Evolutionary conservation across 768 basidiomycete species (phyloP).

Genomic region (Podaxis sp.): DNA sequence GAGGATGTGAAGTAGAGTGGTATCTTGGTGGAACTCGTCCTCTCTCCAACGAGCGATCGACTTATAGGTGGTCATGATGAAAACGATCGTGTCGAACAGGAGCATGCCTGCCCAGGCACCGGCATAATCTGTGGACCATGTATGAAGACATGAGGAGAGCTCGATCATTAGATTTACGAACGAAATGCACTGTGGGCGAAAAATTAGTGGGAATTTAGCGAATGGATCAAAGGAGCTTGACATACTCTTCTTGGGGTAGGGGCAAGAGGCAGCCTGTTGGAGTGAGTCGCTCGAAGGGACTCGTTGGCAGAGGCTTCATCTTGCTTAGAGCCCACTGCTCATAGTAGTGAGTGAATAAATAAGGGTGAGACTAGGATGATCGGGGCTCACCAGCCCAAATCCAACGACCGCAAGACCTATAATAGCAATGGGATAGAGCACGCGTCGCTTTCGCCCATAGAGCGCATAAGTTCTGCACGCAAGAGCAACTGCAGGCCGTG

Average conservation of each 20-base stretch:
- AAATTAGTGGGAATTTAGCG: neutral
- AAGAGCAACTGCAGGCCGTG: neutral
- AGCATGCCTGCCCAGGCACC: constrained; percentile 37
- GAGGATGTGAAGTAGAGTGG: constrained; percentile 27
- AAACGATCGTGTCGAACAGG: constrained; percentile 36
- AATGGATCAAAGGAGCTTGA: neutral
- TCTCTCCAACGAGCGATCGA: constrained; percentile 21
- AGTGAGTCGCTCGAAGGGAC: neutral
- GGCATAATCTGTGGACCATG: constrained; percentile 23
- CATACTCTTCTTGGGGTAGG: constrained; percentile 17
- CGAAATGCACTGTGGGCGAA: neutral
- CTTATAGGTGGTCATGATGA: constrained; percentile 35
- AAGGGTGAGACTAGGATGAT: no score
- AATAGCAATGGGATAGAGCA: constrained; percentile 23
- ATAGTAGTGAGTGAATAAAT: neutral
- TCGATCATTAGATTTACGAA: neutral
- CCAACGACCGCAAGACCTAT: constrained; percentile 23
- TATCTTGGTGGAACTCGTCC: constrained; percentile 1
- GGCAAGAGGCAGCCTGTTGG: constrained; percentile 22
- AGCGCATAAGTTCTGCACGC: constrained; percentile 33
- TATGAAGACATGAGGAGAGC: neutral
- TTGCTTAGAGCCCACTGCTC: neutral
- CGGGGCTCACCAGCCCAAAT: constrained; percentile 22
- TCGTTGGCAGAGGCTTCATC: neutral
- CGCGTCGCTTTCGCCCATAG: constrained; percentile 24